phyloP scores from a whole-genome alignment of 2,329 filamentous ascomycete genomes.

The Colletotrichum tofieldiae region DNA sequence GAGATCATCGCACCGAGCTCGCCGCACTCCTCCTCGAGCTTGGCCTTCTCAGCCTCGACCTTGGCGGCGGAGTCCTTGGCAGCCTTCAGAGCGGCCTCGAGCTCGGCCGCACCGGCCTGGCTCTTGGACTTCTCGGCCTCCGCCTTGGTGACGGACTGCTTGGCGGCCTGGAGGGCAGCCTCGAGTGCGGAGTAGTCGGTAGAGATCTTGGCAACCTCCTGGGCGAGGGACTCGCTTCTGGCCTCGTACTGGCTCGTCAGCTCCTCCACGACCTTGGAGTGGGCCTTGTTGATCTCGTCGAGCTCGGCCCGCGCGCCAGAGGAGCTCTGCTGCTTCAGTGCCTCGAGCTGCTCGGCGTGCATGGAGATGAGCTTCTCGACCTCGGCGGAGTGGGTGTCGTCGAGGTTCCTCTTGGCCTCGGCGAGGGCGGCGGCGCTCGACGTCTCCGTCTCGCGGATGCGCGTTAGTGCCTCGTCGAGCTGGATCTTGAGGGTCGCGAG shows the following conservation, averaged over 20 bases:
- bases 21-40: conserved; percentile 64
- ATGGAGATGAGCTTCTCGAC: conserved; percentile 63
- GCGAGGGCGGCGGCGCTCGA: conserved; percentile 63
- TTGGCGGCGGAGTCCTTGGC: conserved; percentile 52
- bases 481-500: conserved; percentile 54
- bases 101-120: conserved; percentile 63
- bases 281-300: conserved; percentile 56
- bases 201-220: conserved; percentile 52
- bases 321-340: conserved; percentile 57
- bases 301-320: conserved; percentile 59
- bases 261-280: conserved; percentile 58
- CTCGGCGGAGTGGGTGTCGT: conserved; percentile 62
- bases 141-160: conserved; percentile 51
- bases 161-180: conserved; percentile 53
- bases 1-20: conserved; percentile 69
- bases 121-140: conserved; percentile 59
- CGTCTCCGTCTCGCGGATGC: conserved; percentile 55
- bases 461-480: conserved; percentile 50
- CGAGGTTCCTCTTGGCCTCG: conserved; percentile 60
- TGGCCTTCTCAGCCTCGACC: conserved; percentile 56
- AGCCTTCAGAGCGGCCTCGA: conserved; percentile 58
- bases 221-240: conserved; percentile 49
- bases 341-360: conserved; percentile 60
- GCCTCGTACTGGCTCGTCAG: conserved; percentile 58
- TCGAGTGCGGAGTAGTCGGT: conserved; percentile 51